Conservation (phyloP, 2,329 filamentous ascomycete genomes). For the Trichoderma sp. region DNA sequence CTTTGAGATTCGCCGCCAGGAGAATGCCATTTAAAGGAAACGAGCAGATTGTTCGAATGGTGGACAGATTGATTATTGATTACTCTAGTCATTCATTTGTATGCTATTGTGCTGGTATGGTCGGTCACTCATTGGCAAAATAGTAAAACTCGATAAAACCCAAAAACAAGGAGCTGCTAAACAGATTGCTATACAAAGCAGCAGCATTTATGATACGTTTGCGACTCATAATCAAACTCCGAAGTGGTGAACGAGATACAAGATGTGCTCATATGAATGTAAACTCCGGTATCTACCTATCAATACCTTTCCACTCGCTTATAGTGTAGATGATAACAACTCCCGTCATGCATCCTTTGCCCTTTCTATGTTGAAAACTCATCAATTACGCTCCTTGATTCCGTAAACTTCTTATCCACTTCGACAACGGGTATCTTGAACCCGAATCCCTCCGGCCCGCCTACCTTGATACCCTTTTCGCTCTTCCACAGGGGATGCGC, state of each 20-base stretch:
- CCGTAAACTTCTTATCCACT: conserved; percentile 42
- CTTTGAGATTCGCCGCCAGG: conserved; percentile 74
- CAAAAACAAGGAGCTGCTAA: conserved; percentile 17
- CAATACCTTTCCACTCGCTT: neutral
- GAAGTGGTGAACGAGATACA: neutral
- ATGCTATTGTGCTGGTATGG: conserved; percentile 3
- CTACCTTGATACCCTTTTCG: conserved; percentile 38
- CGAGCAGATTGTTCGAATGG: neutral
- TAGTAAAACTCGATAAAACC: conserved; percentile 13
- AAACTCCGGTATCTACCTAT: neutral
- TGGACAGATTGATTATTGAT: neutral
- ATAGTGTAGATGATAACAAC: neutral
- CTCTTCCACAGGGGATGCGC: conserved; percentile 54
- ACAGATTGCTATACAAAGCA: conserved; percentile 23
- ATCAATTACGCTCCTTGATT: conserved; percentile 51
- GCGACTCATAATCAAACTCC: neutral
- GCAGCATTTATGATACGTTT: neutral
- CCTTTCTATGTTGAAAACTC: conserved; percentile 25
- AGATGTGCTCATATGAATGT: neutral
- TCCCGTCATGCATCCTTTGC: neutral
- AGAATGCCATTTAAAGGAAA: conserved; percentile 57
- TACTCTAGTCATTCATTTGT: conserved; percentile 13
- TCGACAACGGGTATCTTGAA: conserved; percentile 36
- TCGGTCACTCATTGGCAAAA: conserved; percentile 19
- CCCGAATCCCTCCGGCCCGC: conserved; percentile 40